Evolutionary conservation across 2,329 filamentous ascomycete genomes (phyloP), one percentile per base, ranked within the genome.

Genomic region (Gnomoniopsis smithogilvyi): DNA sequence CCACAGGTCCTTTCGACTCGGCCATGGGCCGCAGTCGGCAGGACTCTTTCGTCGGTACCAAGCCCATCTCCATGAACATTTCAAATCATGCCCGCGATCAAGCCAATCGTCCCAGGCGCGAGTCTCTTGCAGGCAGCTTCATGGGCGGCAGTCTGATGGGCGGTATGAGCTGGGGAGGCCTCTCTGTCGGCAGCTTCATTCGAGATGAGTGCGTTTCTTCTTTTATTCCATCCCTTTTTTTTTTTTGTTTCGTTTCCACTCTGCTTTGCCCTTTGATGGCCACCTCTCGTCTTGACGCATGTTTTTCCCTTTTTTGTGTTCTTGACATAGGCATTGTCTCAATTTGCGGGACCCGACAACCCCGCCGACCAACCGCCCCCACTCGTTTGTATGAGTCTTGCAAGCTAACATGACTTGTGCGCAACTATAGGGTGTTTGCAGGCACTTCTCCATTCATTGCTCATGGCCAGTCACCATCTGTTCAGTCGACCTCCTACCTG

Each of bases 181-280:
- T 96, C 62, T 98, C 94, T 10, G 91, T 98, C 65, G 94, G 94
- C 63, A 98, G 94, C 70, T 98, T 96, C 81, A 95, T 99, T 74
- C 85, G 91, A 74, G 94, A 99, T 78, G 95, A 99, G 95, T 99
- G 86, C 86, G 94, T 79, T 60, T 45, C 48, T 48, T 60, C 62
- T 51, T 61, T 60, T 49, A 30, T 51, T 53, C 54, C 54, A 50
- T 33, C 46, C n/a, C 53, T 51, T 48, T 33, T 61, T 52, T 47
- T 52, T 55, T 61, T 60, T 60, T 61, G 54, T 60, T 62, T 61
- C 54, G 58, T 62, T 65, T 62, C 64, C 66, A 67, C 65, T 59
- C 51, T 38, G 36, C 46, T 36, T 17, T 41, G 54, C 33, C 15
- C 15, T 15, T 38, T 38, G 6, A 12, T 10, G 14, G 8, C 17